Conservation (phyloP, 2,329 filamentous ascomycete species). For the Microthyrium microscopicum region DNA sequence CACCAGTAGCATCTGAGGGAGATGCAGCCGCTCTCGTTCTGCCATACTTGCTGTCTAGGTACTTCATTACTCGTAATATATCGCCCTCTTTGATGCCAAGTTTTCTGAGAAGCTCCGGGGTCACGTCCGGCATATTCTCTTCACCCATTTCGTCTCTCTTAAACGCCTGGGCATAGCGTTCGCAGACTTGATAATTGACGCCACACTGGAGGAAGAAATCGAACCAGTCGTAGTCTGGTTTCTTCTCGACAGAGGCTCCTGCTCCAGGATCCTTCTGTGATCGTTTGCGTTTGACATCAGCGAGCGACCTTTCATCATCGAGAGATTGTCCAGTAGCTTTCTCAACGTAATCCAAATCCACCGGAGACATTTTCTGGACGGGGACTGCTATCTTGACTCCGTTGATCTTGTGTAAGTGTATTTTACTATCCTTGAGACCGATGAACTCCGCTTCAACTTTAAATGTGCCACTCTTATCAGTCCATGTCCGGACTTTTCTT, state of each 20-base stretch:
- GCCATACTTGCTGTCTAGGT: slow-evolving; percentile 63
- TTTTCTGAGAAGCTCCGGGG: slow-evolving; percentile 63
- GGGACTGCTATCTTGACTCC: slow-evolving; percentile 97
- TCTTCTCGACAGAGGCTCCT: slow-evolving; percentile 49
- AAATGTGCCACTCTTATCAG: slow-evolving; percentile 86
- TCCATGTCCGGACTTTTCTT: slow-evolving; percentile 78
- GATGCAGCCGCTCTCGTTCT: slow-evolving; percentile 41
- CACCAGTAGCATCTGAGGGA: slow-evolving; percentile 35
- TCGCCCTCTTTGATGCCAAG: slow-evolving; percentile 92
- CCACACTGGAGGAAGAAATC: slow-evolving; percentile 93
- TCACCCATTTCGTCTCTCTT: slow-evolving; percentile 89
- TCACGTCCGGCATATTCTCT: slow-evolving; percentile 78
- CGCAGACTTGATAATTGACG: slow-evolving; percentile 81
- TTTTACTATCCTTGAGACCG: slow-evolving; percentile 85
- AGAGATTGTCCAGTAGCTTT: slow-evolving; percentile 70
- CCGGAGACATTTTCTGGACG: slow-evolving; percentile 83
- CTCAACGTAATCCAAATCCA: slow-evolving; percentile 92
- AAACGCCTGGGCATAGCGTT: slow-evolving; percentile 85
- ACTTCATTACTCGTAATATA: slow-evolving; percentile 87
- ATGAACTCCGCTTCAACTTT: slow-evolving; percentile 96
- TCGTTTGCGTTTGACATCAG: slow-evolving; percentile 49
- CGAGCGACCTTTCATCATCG: slow-evolving; percentile 81
- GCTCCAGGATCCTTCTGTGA: slow-evolving; percentile 22
- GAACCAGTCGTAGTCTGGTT: slow-evolving; percentile 91
- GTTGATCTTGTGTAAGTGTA: slow-evolving; percentile 94